A percentile compares a stretch with the other conserved stretches of the same genome.
Conservation (phyloP, 768 basidiomycete genomes). For the Lepiota brunneoincarnata region DNA sequence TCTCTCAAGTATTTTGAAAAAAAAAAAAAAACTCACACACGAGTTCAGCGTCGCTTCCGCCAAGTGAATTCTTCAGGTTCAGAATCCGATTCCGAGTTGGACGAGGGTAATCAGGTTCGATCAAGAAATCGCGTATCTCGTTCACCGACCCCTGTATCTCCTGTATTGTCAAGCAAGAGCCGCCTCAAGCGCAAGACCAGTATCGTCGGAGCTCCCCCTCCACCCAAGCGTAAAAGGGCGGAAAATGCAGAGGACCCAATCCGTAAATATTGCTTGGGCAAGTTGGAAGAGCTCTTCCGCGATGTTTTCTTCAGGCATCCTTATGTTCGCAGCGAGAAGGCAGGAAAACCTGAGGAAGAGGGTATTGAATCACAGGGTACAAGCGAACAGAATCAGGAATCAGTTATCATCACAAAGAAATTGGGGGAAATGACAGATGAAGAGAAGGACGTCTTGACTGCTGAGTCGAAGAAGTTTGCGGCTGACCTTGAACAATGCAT, state of each 20-base stretch:
- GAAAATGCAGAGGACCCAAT: slow-evolving; percentile 61
- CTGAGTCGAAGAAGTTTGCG: slow-evolving; percentile 62
- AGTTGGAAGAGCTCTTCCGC: slow-evolving; percentile 68
- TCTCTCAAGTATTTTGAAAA: too few relatives aligned
- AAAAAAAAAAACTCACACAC: too few relatives aligned
- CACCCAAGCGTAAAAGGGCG: slow-evolving; percentile 17
- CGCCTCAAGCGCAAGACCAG: slow-evolving; percentile 56
- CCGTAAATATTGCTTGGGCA: slow-evolving; percentile 77
- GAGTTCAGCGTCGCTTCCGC: slow-evolving; percentile 2
- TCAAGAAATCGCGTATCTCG: slow-evolving; percentile 23
- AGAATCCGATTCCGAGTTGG: slow-evolving; percentile 44
- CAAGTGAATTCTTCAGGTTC: background rate
- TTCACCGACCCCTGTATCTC: slow-evolving; percentile 26
- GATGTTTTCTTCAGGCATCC: slow-evolving; percentile 75
- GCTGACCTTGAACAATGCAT: slow-evolving; percentile 72
- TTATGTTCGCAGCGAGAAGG: slow-evolving; percentile 37
- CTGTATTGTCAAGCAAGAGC: slow-evolving; percentile 24
- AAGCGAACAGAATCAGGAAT: background rate
- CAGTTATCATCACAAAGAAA: slow-evolving; percentile 37
- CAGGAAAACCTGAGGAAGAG: slow-evolving; percentile 19
- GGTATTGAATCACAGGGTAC: slow-evolving; percentile 3
- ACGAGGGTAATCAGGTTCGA: slow-evolving; percentile 24
- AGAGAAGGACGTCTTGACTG: slow-evolving; percentile 52
- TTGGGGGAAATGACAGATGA: slow-evolving; percentile 57
- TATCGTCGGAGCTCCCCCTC: slow-evolving; percentile 22